Percentiles rank a stretch among this genome's conserved stretches.
Conservation (phyloP, 202 grass and related monocot species). For the Eragrostis tef region DNA sequence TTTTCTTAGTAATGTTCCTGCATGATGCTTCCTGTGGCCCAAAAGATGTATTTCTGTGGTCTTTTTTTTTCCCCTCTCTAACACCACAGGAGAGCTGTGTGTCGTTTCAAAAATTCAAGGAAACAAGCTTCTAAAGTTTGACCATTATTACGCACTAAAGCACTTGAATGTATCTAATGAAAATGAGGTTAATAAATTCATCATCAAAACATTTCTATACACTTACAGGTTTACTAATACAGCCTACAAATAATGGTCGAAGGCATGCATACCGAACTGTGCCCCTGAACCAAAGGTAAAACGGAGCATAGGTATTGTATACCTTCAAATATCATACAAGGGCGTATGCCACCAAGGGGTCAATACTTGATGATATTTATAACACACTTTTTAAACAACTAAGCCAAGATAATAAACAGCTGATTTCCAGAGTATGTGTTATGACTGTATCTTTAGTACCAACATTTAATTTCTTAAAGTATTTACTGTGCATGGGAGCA, state of each 20-base stretch:
- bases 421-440: conserved; percentile 21
- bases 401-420: conserved; percentile 24
- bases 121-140: background rate
- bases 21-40: background rate
- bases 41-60: background rate
- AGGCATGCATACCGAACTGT: background rate
- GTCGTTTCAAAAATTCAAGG: no score
- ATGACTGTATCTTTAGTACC: no score
- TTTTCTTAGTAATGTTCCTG: background rate
- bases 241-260: background rate
- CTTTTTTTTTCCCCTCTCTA: no score
- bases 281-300: background rate
- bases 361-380: conserved; percentile 9
- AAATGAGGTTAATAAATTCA: background rate
- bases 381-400: background rate
- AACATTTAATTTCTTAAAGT: no score
- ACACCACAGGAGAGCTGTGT: no score
- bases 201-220: background rate
- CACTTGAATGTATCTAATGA: background rate
- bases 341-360: background rate
- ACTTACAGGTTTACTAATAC: background rate
- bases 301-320: background rate
- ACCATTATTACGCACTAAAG: background rate
- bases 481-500: no score
- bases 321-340: conserved; percentile 19